phyloP scores from a whole-genome alignment of 2,329 filamentous ascomycete species.

The Alternaria viburni region DNA sequence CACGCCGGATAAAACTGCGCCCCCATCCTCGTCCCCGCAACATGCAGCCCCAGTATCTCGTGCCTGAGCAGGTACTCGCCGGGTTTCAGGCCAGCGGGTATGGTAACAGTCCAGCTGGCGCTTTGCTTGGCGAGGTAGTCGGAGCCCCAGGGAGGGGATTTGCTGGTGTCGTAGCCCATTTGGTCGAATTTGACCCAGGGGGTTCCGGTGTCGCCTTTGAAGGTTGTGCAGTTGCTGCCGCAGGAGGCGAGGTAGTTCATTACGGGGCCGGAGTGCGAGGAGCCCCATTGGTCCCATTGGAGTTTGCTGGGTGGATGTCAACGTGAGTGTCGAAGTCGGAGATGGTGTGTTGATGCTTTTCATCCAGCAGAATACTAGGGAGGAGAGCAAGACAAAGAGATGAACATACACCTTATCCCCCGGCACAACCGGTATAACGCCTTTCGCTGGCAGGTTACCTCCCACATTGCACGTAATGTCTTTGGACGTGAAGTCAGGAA shows the following conservation, averaged over 20 bases:
- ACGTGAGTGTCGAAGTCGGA: not conserved
- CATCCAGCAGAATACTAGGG: too few relatives aligned
- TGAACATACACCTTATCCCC: constrained; percentile 29
- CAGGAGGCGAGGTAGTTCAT: constrained; percentile 50
- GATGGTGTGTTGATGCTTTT: not conserved
- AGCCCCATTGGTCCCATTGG: constrained; percentile 43
- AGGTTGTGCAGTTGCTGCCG: constrained; percentile 36
- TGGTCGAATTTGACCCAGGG: constrained; percentile 50
- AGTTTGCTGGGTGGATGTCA: constrained; percentile 23
- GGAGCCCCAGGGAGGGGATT: constrained; percentile 44
- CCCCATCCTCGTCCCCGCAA: constrained; percentile 22
- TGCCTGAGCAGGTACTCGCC: constrained; percentile 38
- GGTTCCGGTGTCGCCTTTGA: constrained; percentile 43
- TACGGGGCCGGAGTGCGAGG: constrained; percentile 43
- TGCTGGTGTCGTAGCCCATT: constrained; percentile 38
- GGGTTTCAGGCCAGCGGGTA: constrained; percentile 34
- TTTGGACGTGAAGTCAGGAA: constrained; percentile 21
- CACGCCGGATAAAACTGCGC: constrained; percentile 29
- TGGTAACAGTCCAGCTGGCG: constrained; percentile 42
- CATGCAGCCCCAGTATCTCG: constrained; percentile 27
- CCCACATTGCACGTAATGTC: constrained; percentile 31
- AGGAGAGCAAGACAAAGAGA: not conserved
- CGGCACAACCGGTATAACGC: constrained; percentile 26
- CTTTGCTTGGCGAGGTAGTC: constrained; percentile 44
- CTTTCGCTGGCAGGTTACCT: constrained; percentile 29